phyloP scores from a whole-genome alignment of 176 grass and related monocot species.

The Secale cereale region DNA sequence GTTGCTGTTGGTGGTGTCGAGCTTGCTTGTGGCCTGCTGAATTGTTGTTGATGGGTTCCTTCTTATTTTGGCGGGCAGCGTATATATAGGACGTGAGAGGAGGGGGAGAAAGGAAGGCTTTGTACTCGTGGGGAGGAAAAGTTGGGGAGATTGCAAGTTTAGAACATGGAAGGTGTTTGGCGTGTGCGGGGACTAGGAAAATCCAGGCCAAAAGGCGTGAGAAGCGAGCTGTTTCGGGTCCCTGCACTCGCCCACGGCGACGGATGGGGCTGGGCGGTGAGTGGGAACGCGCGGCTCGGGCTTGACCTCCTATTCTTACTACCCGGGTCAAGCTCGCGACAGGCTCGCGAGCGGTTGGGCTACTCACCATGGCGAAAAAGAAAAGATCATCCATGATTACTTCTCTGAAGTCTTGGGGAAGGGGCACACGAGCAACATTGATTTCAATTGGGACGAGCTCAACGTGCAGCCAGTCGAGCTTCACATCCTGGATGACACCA shows the following conservation, averaged over 20 bases:
- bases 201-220: slow-evolving; percentile 11
- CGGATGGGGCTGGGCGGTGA: background rate
- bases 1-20: slow-evolving; percentile 4
- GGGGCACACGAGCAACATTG: too few relatives aligned
- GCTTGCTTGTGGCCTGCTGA: background rate
- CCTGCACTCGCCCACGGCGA: too few relatives aligned
- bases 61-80: slow-evolving; percentile 14
- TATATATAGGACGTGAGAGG: slow-evolving; percentile 13
- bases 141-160: background rate
- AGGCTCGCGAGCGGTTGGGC: too few relatives aligned
- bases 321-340: background rate
- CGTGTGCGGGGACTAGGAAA: background rate
- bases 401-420: too few relatives aligned
- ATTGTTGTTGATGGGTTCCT: background rate
- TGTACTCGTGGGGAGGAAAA: slow-evolving; percentile 9
- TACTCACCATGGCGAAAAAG: too few relatives aligned
- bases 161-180: too few relatives aligned
- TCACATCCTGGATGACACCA: too few relatives aligned
- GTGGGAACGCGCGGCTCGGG: background rate
- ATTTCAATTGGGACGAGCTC: too few relatives aligned
- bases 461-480: too few relatives aligned
- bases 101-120: too few relatives aligned
- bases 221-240: background rate
- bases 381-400: too few relatives aligned
- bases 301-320: background rate